Evolutionary conservation across 768 basidiomycete species (phyloP).

Genomic region (Gymnopilus junonius): DNA sequence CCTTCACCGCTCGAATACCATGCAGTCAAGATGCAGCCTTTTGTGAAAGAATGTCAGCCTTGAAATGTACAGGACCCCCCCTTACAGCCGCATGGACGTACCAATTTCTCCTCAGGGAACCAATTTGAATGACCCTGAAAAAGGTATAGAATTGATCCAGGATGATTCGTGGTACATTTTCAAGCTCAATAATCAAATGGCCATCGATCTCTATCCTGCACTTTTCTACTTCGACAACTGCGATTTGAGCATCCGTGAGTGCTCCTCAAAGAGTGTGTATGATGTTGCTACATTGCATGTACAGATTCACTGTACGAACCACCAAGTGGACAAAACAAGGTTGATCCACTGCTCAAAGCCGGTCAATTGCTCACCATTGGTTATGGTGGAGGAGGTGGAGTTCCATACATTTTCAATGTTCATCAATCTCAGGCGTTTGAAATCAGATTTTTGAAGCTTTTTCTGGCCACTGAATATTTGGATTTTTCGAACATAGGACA

Average conservation of each 20-base stretch:
- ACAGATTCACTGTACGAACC: constrained; percentile 13
- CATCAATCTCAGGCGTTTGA: neutral
- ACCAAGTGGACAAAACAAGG: neutral
- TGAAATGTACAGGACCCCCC: neutral
- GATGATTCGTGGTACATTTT: constrained; percentile 5
- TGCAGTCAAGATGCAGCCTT: neutral
- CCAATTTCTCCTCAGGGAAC: neutral
- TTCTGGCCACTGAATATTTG: constrained; percentile 5
- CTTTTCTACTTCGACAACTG: constrained; percentile 23
- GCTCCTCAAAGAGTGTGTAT: too few species aligned
- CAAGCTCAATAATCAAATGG: constrained; percentile 12
- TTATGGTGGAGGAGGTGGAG: neutral
- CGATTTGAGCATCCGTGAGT: constrained; percentile 19
- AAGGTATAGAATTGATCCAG: neutral
- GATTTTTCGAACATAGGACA: constrained; percentile 11
- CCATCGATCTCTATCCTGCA: constrained; percentile 16
- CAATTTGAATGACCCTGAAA: neutral
- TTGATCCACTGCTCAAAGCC: constrained; percentile 3
- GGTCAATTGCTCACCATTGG: constrained; percentile 7
- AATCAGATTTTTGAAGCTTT: constrained; percentile 18
- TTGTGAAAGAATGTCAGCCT: neutral
- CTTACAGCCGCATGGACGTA: neutral
- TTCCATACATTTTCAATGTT: neutral
- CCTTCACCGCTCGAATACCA: neutral
- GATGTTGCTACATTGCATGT: neutral